Evolutionary conservation across 129 eudicot species (phyloP), one percentile per base, ranked within the genome.

Genomic region (Pulicaria dysenterica): DNA sequence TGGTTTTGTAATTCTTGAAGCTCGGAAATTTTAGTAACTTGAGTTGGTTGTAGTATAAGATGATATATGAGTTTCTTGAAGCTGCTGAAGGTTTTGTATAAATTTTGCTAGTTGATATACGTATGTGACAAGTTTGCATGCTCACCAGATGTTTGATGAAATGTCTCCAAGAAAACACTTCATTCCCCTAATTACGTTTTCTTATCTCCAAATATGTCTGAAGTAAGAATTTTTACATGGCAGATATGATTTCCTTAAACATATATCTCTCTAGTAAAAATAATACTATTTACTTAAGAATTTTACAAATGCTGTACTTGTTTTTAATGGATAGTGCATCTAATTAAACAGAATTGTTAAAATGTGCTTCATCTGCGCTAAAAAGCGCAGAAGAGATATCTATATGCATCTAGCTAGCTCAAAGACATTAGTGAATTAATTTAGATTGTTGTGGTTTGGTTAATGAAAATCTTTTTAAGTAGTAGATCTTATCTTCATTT

Each of bases 101-200:
- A 8, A 24, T 24, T 63, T 14, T 15, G 5, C 16, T 19, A 55
- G 16, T 16, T 7, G 17, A 7, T 0, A 7, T 44, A 3, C 42
- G 3, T 43, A 15, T 44, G 45, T 24, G 57, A 24, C 31, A 43
- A 6, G 46, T 58, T 58, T 55, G 13, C 9, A 40, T 38, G 69
- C 77, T 45, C 19, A 47, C 59, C 4, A 59, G 39, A 12, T 72
- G 77, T 72, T 72, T 46, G 77, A 72, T 72, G 58, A 59, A 72
- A 72, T 72, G 77, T 45, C 16, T 39, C 14, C 7, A 14, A 45
- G 16, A 47, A 58, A 72, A 14, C 39, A 15, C n/a, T 53, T 14
- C 8, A 14, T 54, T 16, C 59, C 37, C 16, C 6, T 54, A 36
- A 36, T 8, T 7, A 17, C 15, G 37, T 54, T 15, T 54, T 36